phyloP scores from a whole-genome alignment of 1,139 yeast genomes.

The Hyphopichia khmerensis region DNA sequence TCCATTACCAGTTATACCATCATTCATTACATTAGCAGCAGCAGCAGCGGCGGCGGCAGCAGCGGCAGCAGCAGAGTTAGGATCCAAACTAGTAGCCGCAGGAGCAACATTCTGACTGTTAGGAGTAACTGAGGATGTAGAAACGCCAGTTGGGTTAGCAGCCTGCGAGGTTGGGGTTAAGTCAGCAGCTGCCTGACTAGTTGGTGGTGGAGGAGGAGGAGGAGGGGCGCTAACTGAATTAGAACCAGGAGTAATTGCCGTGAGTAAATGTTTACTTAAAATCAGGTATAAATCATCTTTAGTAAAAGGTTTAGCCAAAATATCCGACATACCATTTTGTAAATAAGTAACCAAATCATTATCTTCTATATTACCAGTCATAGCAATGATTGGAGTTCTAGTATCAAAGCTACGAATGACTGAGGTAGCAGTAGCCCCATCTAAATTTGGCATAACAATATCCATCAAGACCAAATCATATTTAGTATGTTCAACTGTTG shows the following conservation, averaged over 20 bases:
- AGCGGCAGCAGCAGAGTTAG: constrained; percentile 5
- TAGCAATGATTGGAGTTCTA: constrained; percentile 85
- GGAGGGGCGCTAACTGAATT: neutral
- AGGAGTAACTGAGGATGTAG: constrained; percentile 1
- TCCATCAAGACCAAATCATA: constrained; percentile 90
- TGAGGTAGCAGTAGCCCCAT: constrained; percentile 91
- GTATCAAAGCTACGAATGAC: constrained; percentile 81
- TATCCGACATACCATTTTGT: constrained; percentile 89
- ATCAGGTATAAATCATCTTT: constrained; percentile 78
- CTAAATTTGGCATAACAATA: constrained; percentile 90
- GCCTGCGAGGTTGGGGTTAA: constrained; percentile 1
- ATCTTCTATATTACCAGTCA: constrained; percentile 87
- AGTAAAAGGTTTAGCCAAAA: constrained; percentile 88
- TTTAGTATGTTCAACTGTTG: constrained; percentile 69
- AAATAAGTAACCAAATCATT: constrained; percentile 77
- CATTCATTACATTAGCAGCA: neutral
- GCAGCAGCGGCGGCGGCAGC: constrained; percentile 6
- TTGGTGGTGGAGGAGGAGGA: neutral
- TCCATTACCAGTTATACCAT: constrained; percentile 5
- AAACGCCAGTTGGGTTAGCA: neutral
- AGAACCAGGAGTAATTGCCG: neutral
- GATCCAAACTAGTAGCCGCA: constrained; percentile 5
- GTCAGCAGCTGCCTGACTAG: constrained; percentile 1
- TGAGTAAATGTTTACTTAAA: constrained; percentile 62
- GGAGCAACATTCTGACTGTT: constrained; percentile 3